A percentile compares a stretch with the other conserved stretches of the same genome.
These are phyloP conservation scores for Cyclaneusma minus DNA, from an alignment of 2,329 filamentous ascomycete species.

Conservation along the genomic window DNA sequence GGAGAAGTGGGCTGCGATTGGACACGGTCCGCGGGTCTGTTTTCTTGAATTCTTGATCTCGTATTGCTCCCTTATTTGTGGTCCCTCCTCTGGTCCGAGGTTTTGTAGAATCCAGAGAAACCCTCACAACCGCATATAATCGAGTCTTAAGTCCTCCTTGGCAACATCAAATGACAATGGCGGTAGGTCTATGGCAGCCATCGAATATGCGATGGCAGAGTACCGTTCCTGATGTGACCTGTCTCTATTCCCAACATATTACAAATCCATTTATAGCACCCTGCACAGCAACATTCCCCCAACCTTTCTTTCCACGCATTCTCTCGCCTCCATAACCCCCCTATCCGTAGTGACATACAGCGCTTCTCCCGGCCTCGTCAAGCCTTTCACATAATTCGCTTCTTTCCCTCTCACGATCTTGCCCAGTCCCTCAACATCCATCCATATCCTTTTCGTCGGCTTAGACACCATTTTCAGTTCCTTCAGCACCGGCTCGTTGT, in stretches of 20 bases:
- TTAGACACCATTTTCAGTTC: constrained; percentile 50
- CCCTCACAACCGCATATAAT: too few relatives aligned
- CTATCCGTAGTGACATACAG: constrained; percentile 52
- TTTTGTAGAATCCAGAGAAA: too few relatives aligned
- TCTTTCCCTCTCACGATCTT: constrained; percentile 42
- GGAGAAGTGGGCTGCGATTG: too few relatives aligned
- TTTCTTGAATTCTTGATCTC: too few relatives aligned
- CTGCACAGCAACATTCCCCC: constrained; percentile 53
- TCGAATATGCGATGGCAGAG: too few relatives aligned
- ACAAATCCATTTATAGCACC: constrained; percentile 26
- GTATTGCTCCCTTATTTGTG: too few relatives aligned
- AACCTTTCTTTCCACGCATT: constrained; percentile 54
- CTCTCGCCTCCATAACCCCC: constrained; percentile 52
- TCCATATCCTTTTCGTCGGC: constrained; percentile 49
- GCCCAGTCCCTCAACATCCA: constrained; percentile 40
- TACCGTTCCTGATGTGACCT: too few relatives aligned
- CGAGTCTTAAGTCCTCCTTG: too few relatives aligned
- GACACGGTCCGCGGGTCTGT: too few relatives aligned
- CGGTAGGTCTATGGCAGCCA: too few relatives aligned
- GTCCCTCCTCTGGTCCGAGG: too few relatives aligned
- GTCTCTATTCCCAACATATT: constrained; percentile 1
- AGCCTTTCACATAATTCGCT: constrained; percentile 42
- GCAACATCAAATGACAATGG: too few relatives aligned
- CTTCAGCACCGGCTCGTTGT: constrained; percentile 51
- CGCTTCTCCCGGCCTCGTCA: constrained; percentile 52